These are phyloP conservation scores for Monosporascus cannonballus DNA, from an alignment of 2,329 filamentous ascomycete species.

Conservation along the genomic window DNA sequence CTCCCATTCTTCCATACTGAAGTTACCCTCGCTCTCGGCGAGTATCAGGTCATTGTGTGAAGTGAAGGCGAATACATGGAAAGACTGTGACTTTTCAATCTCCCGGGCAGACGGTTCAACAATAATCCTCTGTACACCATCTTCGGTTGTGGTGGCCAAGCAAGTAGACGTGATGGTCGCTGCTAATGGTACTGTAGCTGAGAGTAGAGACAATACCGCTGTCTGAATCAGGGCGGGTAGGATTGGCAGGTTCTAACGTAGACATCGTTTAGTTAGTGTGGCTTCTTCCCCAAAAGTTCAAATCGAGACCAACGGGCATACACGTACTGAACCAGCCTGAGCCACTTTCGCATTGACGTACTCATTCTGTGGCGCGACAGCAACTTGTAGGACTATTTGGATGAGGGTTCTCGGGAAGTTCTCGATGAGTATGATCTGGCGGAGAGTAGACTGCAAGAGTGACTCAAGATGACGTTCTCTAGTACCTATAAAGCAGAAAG, in stretches of 20 bases:
- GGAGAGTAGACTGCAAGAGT: conserved; percentile 64
- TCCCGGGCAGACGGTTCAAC: conserved; percentile 58
- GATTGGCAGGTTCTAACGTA: conserved; percentile 62
- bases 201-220: conserved; percentile 69
- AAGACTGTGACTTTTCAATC: conserved; percentile 57
- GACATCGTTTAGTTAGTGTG: conserved; percentile 14
- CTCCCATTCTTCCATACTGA: conserved; percentile 72
- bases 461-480: conserved; percentile 78
- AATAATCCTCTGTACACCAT: conserved; percentile 37
- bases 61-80: conserved; percentile 83
- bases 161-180: conserved; percentile 63
- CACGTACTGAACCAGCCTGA: conserved; percentile 54
- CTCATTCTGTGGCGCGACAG: conserved; percentile 61
- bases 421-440: conserved; percentile 67
- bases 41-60: conserved; percentile 66
- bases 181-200: conserved; percentile 74
- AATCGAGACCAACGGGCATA: neutral
- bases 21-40: conserved; percentile 75
- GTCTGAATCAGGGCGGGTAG: conserved; percentile 81
- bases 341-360: conserved; percentile 54
- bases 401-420: conserved; percentile 72
- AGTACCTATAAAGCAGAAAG: conserved; percentile 43
- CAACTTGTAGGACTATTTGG: conserved; percentile 75
- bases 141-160: conserved; percentile 48
- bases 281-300: neutral